Percentiles rank a stretch among this genome's conserved stretches.
Evolutionary conservation across 495 filamentous ascomycete species (phyloP).

Genomic region (Xylona heveae): DNA sequence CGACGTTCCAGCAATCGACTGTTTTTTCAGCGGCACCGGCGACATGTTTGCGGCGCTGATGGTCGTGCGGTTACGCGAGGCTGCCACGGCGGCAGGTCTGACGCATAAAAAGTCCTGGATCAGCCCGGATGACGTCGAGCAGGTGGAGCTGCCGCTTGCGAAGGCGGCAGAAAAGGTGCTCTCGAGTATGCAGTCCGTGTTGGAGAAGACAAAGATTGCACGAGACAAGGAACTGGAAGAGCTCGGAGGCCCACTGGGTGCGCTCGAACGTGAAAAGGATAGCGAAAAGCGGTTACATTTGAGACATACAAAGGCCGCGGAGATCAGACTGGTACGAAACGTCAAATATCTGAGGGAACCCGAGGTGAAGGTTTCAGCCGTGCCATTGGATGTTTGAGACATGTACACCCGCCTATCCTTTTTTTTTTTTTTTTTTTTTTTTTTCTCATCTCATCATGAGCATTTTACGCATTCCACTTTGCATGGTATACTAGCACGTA

Average conservation of each 20-base stretch:
- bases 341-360: constrained; percentile 41
- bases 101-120: constrained; percentile 37
- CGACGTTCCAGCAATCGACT: constrained; percentile 65
- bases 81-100: constrained; percentile 28
- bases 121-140: constrained; percentile 38
- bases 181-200: constrained; percentile 77
- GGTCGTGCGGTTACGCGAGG: constrained; percentile 75
- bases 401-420: no score
- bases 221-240: constrained; percentile 34
- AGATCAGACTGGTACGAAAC: constrained; percentile 61
- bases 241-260: constrained; percentile 12
- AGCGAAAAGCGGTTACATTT: constrained; percentile 41
- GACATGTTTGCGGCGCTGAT: constrained; percentile 96
- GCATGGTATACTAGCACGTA: no score
- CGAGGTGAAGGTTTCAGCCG: constrained; percentile 31
- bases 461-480: no score
- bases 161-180: constrained; percentile 67
- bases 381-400: constrained; percentile 22
- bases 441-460: no score
- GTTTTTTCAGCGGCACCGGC: constrained; percentile 87
- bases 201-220: constrained; percentile 51
- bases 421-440: no score
- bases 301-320: constrained; percentile 50
- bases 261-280: constrained; percentile 21
- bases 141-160: constrained; percentile 54